Base-by-base conservation (phyloP, 2,329 filamentous ascomycete species). In the Botryosphaeria agaves region DNA sequence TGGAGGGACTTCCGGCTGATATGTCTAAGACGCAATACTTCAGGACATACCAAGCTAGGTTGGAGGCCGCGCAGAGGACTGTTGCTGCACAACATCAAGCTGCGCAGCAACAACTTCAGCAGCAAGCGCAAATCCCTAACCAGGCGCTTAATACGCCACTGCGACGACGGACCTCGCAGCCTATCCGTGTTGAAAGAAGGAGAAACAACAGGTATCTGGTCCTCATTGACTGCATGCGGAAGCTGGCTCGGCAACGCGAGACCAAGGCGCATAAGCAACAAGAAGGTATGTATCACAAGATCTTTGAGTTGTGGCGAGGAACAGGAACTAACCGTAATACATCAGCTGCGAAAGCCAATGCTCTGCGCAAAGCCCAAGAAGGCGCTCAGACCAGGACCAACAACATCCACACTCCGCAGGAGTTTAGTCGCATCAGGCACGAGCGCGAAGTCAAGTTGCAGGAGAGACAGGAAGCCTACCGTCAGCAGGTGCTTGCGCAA, bases 1-100 rank as follows among this genome's bases (percentile, higher is more conserved):
- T 95, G 8, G 89, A 95, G 55, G 84, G 85, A 1, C 62, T 94
- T 21, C 87, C 89, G 4, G 72, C 77, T 7, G 89, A 98, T 40
- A 91, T 95, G 77, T 76, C 79, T 12, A 93, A 93, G 57, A 93
- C 83, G 1, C 78, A 85, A 26, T 98, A 95, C 50, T 98, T 95
- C 64, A 82, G 84, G 45, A 71, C 70, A 7, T 77, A 76, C 43
- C 70, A 71, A 36, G 59, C 66, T 32, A 57, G 73, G 23, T 57
- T 77, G 26, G 72, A 78, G 42, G 62, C 69, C 32, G 72, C 72
- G 16, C 67, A 72, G 32, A 62, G 68, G 38, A 66, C 64, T 26
- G 61, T 72, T 4, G 54, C 67, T 35, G 63, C 67, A 9, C 63
- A 71, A 33, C 67, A 69, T 32, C 66, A 72, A 44, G 53, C 56